phyloP scores from a whole-genome alignment of 768 basidiomycete genomes.

The Dendrothele bispora region DNA sequence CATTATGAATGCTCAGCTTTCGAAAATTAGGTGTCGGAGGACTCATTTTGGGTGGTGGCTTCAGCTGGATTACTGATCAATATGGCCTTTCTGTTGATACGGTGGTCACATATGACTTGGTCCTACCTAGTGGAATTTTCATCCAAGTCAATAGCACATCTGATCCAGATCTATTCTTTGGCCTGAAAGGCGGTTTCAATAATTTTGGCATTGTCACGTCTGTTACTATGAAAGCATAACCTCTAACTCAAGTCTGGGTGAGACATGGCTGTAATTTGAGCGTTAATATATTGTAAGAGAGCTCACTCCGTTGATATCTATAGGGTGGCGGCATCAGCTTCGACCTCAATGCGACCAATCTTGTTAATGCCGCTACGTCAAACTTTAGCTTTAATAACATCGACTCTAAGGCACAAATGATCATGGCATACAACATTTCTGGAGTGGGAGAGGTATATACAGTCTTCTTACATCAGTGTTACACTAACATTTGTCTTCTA shows the following conservation, averaged over 20 bases:
- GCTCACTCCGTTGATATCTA: too few species aligned
- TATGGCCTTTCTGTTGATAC: too few species aligned
- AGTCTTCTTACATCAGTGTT: neutral
- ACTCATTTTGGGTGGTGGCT: conserved; percentile 28
- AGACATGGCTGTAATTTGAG: conserved; percentile 3
- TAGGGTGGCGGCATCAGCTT: conserved; percentile 36
- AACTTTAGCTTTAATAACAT: conserved; percentile 24
- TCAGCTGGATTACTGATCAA: conserved; percentile 42
- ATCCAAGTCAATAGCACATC: conserved; percentile 26
- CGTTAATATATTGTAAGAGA: neutral
- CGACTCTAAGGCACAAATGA: conserved; percentile 32
- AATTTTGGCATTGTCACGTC: conserved; percentile 45
- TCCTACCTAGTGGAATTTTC: conserved; percentile 37
- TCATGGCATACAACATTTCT: conserved; percentile 28
- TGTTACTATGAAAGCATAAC: conserved; percentile 37
- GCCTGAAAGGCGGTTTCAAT: too few species aligned
- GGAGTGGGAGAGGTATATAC: neutral
- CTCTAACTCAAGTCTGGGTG: conserved; percentile 44
- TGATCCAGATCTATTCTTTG: conserved; percentile 38
- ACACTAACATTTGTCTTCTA: neutral
- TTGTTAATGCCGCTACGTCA: conserved; percentile 19
- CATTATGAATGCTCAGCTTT: conserved; percentile 30
- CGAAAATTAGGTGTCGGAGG: neutral
- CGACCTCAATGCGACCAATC: conserved; percentile 12
- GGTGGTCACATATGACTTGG: conserved; percentile 35